Base-by-base conservation (phyloP, 2,329 filamentous ascomycete species). In the Aspergillus quadrilineatus region DNA sequence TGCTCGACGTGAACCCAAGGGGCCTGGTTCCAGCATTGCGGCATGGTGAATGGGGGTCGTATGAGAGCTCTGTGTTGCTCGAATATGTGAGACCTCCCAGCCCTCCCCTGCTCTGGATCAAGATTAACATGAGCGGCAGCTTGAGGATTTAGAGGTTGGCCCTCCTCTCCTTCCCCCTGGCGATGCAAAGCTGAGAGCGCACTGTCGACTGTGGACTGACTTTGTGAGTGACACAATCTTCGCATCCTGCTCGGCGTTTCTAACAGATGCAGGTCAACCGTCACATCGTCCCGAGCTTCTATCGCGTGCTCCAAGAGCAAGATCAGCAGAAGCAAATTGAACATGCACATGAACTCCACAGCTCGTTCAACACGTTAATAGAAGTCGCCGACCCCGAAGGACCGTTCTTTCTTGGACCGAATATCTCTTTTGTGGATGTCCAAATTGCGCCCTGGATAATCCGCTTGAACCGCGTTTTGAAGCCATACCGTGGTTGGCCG, bases 11-110 rank as follows among this genome's bases (percentile, higher is more conserved):
- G 50, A 93, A 92, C 63, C 88, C 89, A 2, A 80, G 87, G 52
- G 89, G 89, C 1, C 78, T 89, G 6, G 88, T 95, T 2, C 91
- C 91, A 6, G 89, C 87, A 7, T 80, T 96, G 56, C 81, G 85
- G 39, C 88, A 94, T 70, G 89, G 87, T 9, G 85, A 90, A 60
- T 96, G 90, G 89, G 86, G 87, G 0, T 91, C 88, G 65, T 87
- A 91, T 67, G 91, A 95, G 69, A 93, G 89, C 65, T 85, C 84
- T 1, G 87, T 95, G 3, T 82, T 96, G 65, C 81, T 96, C 70
- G 91, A 96, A 87, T 95, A 95, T 73, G 86, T 89, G 75, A 63
- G 82, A 69, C 22, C 12, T 15, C 30, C 26, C 15, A 12, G 12
- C 39, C 10, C 50, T 22, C 22, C 22, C n/a, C 12, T 14, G 10